Conservation (phyloP, 169 alveolate species). For the Eimeria acervulina region DNA sequence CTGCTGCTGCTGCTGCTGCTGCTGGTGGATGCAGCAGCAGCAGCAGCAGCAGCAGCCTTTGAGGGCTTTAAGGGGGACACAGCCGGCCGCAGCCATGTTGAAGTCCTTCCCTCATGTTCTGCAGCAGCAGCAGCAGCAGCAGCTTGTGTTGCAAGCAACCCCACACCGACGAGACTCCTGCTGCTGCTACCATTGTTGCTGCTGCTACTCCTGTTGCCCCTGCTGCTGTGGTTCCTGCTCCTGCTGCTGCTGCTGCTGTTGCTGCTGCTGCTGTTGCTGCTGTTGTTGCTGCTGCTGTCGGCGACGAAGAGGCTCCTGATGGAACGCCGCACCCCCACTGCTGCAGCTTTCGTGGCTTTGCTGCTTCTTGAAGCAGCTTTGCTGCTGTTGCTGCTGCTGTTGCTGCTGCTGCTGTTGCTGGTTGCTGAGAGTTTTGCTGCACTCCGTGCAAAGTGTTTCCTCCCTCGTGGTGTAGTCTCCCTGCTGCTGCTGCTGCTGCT, state of each 20-base stretch:
- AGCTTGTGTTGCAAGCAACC: background rate
- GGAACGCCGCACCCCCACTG: too few species aligned
- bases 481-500: background rate
- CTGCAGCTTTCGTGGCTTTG: too few species aligned
- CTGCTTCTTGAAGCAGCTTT: background rate
- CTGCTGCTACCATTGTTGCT: background rate
- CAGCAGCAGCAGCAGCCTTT: too few species aligned
- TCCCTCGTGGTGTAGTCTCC: background rate
- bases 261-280: too few species aligned
- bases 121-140: background rate
- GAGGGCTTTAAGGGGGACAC: background rate
- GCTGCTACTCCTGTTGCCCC: background rate
- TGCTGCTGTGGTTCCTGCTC: too few species aligned
- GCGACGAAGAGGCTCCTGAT: background rate
- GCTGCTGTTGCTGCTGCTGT: background rate
- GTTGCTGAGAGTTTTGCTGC: background rate
- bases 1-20: slow-evolving; percentile 20
- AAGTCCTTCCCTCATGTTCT: background rate
- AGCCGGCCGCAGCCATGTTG: background rate
- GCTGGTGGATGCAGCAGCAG: background rate
- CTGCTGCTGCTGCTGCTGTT: too few species aligned
- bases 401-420: background rate
- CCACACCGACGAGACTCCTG: background rate
- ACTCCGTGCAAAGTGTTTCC: too few species aligned
- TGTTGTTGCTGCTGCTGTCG: too few species aligned